Evolutionary conservation across 169 alveolate species (phyloP), one percentile per base, ranked within the genome.

Genomic region (Plasmodium falciparum): DNA sequence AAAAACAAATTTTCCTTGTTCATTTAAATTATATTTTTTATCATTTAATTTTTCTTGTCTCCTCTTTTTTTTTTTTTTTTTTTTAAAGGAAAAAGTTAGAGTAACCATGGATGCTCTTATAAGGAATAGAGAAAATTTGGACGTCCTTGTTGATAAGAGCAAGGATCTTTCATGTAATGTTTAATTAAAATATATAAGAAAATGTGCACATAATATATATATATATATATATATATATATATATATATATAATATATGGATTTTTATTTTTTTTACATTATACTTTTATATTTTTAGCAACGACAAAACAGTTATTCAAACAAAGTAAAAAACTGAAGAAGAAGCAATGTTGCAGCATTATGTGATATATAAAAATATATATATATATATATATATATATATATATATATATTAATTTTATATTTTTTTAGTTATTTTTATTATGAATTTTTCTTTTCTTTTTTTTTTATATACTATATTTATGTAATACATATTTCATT

Each of bases 111-210:
- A 85, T 22, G 58, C 92, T 22, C 92, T 85, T 63, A 70, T 85
- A 56, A 54, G 74, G 75, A 85, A 85, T 66, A 70, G 88, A 33
- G 92, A 85, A n/a, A 85, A 85, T 61, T 71, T 85, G 62, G 92
- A 85, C 67, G 92, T 85, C 33, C 88, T 85, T 22, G 92, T 85
- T 50, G 92, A 85, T 61, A 85, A 85, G 70, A 85, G 92, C 88
- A 85, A 85, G 49, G 92, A 85, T 61, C 86, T 85, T 47, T 85
- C 92, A 69, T 61, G 92, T 85, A 85, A 67, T 54, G 54, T 3
- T 39, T 39, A 39, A 39, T 39, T 39, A 39, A 39, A 39, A 39
- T 39, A 6, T 9, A 39, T 39, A 39, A 8, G 47, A 8, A 39
- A 39, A 39, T 39, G 9, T 39, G 47, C 47, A 39, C 7, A 39